Percentiles rank a stretch among this genome's conserved stretches.
These are phyloP conservation scores for Stropharia rugosoannulata DNA, from an alignment of 768 basidiomycete species.

Conservation along the genomic window DNA sequence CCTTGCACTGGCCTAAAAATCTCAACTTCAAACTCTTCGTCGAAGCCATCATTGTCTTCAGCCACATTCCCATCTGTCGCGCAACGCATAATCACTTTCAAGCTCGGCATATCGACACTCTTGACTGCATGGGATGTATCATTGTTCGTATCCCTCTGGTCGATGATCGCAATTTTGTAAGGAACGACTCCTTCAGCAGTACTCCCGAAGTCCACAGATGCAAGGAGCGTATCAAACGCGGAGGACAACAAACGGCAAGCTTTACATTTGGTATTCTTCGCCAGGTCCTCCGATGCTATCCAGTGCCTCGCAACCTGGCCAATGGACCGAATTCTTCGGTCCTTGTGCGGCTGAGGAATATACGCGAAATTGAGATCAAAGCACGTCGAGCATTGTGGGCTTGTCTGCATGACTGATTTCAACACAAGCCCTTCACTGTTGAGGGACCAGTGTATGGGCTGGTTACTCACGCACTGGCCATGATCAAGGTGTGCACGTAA, in stretches of 20 bases:
- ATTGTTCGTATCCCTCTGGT: constrained; percentile 5
- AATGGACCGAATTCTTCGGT: constrained; percentile 8
- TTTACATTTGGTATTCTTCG: constrained; percentile 6
- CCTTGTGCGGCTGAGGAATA: constrained; percentile 15
- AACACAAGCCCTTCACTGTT: too few relatives aligned
- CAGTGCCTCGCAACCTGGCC: constrained; percentile 13
- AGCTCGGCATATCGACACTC: neutral
- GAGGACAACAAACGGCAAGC: constrained; percentile 11
- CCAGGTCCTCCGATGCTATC: constrained; percentile 9
- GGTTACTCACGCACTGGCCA: too few relatives aligned
- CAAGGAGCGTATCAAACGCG: constrained; percentile 11
- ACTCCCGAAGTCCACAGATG: neutral
- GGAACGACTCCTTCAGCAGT: neutral
- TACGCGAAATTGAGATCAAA: constrained; percentile 13
- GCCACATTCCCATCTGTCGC: neutral
- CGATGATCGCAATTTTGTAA: constrained; percentile 13
- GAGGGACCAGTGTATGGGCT: too few relatives aligned
- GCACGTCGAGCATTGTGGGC: constrained; percentile 8
- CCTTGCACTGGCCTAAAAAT: constrained; percentile 9
- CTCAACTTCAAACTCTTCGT: constrained; percentile 14
- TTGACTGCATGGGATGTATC: constrained; percentile 1
- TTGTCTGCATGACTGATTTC: too few relatives aligned
- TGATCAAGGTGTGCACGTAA: too few relatives aligned
- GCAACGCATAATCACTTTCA: constrained; percentile 13
- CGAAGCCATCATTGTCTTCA: constrained; percentile 2